phyloP scores from a whole-genome alignment of 257 asterid species.

The Petunia axillaris region DNA sequence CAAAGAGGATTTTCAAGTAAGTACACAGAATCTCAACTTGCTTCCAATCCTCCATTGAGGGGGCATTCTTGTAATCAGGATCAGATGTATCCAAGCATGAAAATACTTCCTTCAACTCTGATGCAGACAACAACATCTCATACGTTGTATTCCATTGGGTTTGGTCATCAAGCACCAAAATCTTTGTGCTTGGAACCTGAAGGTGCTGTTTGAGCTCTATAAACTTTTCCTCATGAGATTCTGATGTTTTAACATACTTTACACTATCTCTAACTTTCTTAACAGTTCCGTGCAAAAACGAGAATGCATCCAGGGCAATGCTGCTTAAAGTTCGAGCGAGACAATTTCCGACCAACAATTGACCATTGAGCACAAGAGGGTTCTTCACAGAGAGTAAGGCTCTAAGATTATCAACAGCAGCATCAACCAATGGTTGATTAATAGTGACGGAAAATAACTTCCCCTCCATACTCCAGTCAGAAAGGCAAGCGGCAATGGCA shows the following conservation, averaged over 20 bases:
- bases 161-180: slow-evolving; percentile 68
- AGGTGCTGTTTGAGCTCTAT: slow-evolving; percentile 79
- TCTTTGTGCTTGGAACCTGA: slow-evolving; percentile 86
- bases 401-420: slow-evolving; percentile 66
- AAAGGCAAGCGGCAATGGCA: slow-evolving; percentile 84
- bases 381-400: slow-evolving; percentile 86
- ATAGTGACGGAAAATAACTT: slow-evolving; percentile 79
- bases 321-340: slow-evolving; percentile 77
- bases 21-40: slow-evolving; percentile 67
- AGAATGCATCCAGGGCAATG: slow-evolving; percentile 66
- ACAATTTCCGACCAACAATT: slow-evolving; percentile 73
- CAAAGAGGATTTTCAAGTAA: slow-evolving; percentile 70
- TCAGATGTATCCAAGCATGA: slow-evolving; percentile 80
- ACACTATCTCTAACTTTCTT: slow-evolving; percentile 83
- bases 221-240: slow-evolving; percentile 81
- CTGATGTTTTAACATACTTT: slow-evolving; percentile 87
- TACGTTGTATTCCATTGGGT: slow-evolving; percentile 94
- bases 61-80: slow-evolving; percentile 72
- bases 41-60: slow-evolving; percentile 72
- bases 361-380: slow-evolving; percentile 79
- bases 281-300: slow-evolving; percentile 52
- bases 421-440: slow-evolving; percentile 63
- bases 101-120: slow-evolving; percentile 86
- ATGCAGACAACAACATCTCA: slow-evolving; percentile 80
- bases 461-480: slow-evolving; percentile 90